Conservation (phyloP, 2,329 filamentous ascomycete genomes). For the Pyrenophora graminea region DNA sequence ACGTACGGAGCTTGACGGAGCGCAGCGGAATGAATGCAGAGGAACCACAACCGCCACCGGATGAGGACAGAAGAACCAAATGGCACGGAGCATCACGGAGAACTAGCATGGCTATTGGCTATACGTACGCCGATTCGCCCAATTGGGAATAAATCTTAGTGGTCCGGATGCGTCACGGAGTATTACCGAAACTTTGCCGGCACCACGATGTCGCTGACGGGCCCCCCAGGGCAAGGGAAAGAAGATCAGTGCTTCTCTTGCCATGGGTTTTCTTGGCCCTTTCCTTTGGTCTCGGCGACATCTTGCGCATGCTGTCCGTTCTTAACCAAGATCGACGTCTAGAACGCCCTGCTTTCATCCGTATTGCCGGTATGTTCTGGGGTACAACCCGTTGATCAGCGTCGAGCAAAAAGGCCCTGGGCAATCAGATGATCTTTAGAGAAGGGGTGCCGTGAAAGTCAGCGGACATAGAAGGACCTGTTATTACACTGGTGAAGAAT, state of each 20-base stretch:
- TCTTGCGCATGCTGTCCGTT: background rate
- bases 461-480: background rate
- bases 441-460: background rate
- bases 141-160: background rate
- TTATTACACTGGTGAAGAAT: background rate
- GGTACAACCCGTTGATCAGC: slow-evolving; percentile 4
- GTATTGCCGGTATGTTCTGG: slow-evolving; percentile 10
- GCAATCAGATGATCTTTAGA: background rate
- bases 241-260: slow-evolving; percentile 1
- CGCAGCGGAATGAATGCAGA: slow-evolving; percentile 3
- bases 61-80: slow-evolving; percentile 1
- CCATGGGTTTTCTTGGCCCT: slow-evolving; percentile 6
- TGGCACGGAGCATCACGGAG: slow-evolving; percentile 1
- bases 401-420: background rate
- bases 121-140: slow-evolving; percentile 1
- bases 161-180: background rate
- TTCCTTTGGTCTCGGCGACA: slow-evolving; percentile 1
- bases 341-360: slow-evolving; percentile 12
- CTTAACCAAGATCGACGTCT: slow-evolving; percentile 13
- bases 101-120: slow-evolving; percentile 8
- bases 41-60: background rate
- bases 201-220: slow-evolving; percentile 6
- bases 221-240: background rate
- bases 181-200: slow-evolving; percentile 1
- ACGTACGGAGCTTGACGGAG: background rate